Evolutionary conservation across 129 eudicot species (phyloP).

Genomic region (Lactuca sativa): DNA sequence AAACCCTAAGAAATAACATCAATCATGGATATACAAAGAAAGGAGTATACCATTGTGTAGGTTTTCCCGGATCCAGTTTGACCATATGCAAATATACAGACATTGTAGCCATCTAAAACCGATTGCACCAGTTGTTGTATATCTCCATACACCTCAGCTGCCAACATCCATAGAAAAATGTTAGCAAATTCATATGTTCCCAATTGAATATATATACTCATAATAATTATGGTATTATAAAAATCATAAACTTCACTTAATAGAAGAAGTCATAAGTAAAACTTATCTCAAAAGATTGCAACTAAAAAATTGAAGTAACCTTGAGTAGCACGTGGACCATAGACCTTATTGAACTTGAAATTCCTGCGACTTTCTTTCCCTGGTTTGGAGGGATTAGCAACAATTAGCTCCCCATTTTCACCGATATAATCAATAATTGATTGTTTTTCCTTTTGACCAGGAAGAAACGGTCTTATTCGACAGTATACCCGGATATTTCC

Average conservation of each 20-base stretch:
- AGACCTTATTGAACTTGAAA: slow-evolving; percentile 92
- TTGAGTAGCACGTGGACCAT: slow-evolving; percentile 84
- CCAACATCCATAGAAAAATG: slow-evolving; percentile 21
- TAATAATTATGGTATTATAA: not conserved
- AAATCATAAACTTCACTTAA: not conserved
- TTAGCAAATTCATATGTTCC: slow-evolving; percentile 1
- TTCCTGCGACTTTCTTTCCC: slow-evolving; percentile 77
- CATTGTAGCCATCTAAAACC: slow-evolving; percentile 83
- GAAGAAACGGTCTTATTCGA: slow-evolving; percentile 87
- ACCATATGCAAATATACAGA: slow-evolving; percentile 92
- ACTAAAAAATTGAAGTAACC: slow-evolving; percentile 40
- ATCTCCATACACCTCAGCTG: slow-evolving; percentile 77
- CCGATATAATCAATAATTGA: slow-evolving; percentile 66
- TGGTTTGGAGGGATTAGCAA: slow-evolving; percentile 74
- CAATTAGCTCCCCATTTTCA: slow-evolving; percentile 75
- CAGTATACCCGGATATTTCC: slow-evolving; percentile 98
- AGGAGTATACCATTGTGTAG: slow-evolving; percentile 70
- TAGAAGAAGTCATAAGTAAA: no score
- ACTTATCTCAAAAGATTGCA: no score
- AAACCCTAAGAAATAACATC: slow-evolving; percentile 4
- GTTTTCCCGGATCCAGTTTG: slow-evolving; percentile 96
- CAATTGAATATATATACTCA: not conserved
- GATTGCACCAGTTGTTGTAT: slow-evolving; percentile 68
- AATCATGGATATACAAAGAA: slow-evolving; percentile 4
- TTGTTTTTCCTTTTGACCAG: slow-evolving; percentile 64